A percentile compares a stretch with the other conserved stretches of the same genome.
Conservation (phyloP, 768 basidiomycete species). For the Saitozyma sp. region DNA sequence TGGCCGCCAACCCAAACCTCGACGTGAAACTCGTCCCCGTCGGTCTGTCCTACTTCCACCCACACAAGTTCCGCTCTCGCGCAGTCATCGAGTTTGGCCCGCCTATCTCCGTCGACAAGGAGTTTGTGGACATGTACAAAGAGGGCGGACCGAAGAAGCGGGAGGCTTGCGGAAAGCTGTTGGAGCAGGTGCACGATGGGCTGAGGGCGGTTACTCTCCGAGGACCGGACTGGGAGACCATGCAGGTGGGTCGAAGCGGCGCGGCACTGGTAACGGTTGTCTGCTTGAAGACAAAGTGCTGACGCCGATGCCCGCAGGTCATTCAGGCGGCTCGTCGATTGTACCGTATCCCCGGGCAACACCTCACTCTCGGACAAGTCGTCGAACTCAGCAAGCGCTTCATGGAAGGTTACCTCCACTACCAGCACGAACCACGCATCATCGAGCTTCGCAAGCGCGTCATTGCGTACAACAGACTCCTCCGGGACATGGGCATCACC, state of each 20-base stretch:
- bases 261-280: too few species aligned
- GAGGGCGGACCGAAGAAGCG: constrained; percentile 83
- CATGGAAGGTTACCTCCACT: constrained; percentile 86
- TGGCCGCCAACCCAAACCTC: constrained; percentile 83
- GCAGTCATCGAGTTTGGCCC: constrained; percentile 96
- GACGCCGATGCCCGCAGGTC: constrained; percentile 59
- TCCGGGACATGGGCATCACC: constrained; percentile 84
- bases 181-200: constrained; percentile 87
- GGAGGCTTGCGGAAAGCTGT: constrained; percentile 81
- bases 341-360: constrained; percentile 91
- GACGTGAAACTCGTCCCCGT: constrained; percentile 83
- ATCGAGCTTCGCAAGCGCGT: constrained; percentile 77
- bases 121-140: constrained; percentile 85
- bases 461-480: constrained; percentile 80
- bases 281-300: too few species aligned
- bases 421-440: constrained; percentile 87
- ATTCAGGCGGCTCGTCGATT: constrained; percentile 92
- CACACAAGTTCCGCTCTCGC: constrained; percentile 82
- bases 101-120: constrained; percentile 85
- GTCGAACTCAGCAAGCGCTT: constrained; percentile 91
- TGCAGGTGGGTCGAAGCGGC: constrained; percentile 71
- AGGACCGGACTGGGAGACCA: constrained; percentile 94
- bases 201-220: constrained; percentile 94
- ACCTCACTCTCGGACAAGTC: constrained; percentile 90
- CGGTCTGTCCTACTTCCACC: constrained; percentile 71